phyloP scores from a whole-genome alignment of 2,329 filamentous ascomycete species.

The Fusarium decemcellulare region DNA sequence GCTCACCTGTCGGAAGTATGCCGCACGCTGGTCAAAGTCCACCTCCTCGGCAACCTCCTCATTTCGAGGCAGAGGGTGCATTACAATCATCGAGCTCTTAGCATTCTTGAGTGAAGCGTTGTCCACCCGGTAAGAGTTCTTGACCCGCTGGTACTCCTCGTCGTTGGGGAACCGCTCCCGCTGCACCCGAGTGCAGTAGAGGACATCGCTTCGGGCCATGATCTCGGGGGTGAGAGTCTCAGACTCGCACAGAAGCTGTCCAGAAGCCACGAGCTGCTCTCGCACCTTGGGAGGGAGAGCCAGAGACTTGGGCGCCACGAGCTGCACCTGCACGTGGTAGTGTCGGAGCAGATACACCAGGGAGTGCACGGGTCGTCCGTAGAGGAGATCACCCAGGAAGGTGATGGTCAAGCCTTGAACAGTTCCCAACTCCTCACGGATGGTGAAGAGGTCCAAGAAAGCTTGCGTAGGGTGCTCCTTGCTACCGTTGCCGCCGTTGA shows the following conservation, averaged over 20 bases:
- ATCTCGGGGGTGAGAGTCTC: conserved; percentile 89
- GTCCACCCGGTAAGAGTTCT: conserved; percentile 90
- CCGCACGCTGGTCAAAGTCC: conserved; percentile 95
- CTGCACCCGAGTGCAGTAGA: conserved; percentile 98
- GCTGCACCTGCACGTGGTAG: conserved; percentile 95
- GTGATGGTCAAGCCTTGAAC: conserved; percentile 97
- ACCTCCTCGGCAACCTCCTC: conserved; percentile 95
- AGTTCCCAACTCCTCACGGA: conserved; percentile 96
- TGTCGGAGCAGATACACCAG: conserved; percentile 93
- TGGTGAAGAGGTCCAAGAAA: conserved; percentile 97
- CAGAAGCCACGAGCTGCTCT: conserved; percentile 78
- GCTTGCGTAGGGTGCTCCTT: conserved; percentile 98
- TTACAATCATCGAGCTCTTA: conserved; percentile 92
- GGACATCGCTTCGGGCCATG: conserved; percentile 86
- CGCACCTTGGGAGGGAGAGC: conserved; percentile 82
- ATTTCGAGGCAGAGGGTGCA: conserved; percentile 96
- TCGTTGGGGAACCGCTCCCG: conserved; percentile 93
- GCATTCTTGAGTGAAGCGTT: conserved; percentile 91
- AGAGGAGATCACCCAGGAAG: conserved; percentile 92
- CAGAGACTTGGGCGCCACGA: conserved; percentile 87
- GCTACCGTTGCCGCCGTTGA: conserved; percentile 97
- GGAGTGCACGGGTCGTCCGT: conserved; percentile 95
- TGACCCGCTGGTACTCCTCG: conserved; percentile 87
- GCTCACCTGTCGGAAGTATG: conserved; percentile 98
- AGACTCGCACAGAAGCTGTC: conserved; percentile 83